These are phyloP conservation scores for Hortiboletus flavorubellus DNA, from an alignment of 768 basidiomycete species.

Conservation along the genomic window DNA sequence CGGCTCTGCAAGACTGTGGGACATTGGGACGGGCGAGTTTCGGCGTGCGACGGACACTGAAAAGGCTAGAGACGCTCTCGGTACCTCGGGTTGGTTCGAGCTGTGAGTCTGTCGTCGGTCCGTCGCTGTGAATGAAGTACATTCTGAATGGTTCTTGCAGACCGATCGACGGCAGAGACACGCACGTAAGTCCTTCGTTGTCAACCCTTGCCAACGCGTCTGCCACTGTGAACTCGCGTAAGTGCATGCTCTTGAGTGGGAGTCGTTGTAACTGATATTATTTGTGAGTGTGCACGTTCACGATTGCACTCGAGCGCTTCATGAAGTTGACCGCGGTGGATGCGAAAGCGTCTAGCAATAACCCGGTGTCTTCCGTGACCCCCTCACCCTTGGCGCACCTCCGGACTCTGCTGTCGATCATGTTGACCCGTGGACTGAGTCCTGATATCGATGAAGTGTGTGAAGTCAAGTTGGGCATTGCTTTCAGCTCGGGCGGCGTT, in stretches of 20 bases:
- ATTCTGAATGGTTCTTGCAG: conserved; percentile 6
- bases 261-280: conserved; percentile 22
- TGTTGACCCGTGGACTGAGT: conserved; percentile 71
- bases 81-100: conserved; percentile 69
- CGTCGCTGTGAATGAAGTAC: neutral
- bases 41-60: conserved; percentile 75
- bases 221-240: conserved; percentile 22
- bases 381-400: conserved; percentile 52
- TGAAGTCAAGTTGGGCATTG: conserved; percentile 50
- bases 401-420: conserved; percentile 54
- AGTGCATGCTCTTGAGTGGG: conserved; percentile 11
- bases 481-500: conserved; percentile 34
- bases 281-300: conserved; percentile 45
- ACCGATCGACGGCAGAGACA: conserved; percentile 27
- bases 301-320: conserved; percentile 51
- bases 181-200: conserved; percentile 23
- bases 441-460: conserved; percentile 69
- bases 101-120: conserved; percentile 43
- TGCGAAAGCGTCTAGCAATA: conserved; percentile 50
- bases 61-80: conserved; percentile 73
- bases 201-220: conserved; percentile 21
- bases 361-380: conserved; percentile 35
- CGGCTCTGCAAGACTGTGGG: conserved; percentile 82
- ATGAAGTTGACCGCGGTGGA: conserved; percentile 45
- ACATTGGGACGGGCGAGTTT: conserved; percentile 77